These are phyloP conservation scores for Verticillium longisporum DNA, from an alignment of 2,329 filamentous ascomycete genomes.

Conservation along the genomic window DNA sequence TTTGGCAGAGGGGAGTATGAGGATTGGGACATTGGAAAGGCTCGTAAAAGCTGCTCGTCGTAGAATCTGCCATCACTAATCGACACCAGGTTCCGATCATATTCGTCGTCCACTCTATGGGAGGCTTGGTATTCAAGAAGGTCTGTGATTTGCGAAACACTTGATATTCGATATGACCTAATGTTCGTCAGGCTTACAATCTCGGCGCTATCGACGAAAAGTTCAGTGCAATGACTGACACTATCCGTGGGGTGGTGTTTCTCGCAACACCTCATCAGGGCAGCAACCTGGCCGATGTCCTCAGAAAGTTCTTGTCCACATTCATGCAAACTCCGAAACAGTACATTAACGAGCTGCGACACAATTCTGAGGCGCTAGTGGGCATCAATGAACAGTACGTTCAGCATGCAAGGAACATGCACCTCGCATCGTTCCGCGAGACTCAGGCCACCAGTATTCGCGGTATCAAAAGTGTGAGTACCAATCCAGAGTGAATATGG, in stretches of 20 bases:
- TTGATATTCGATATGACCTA: no score
- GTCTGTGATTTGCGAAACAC: constrained; percentile 1
- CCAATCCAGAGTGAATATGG: no score
- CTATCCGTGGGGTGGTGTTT: constrained; percentile 21
- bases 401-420: constrained; percentile 28
- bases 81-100: constrained; percentile 21
- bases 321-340: constrained; percentile 19
- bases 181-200: no score
- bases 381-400: constrained; percentile 33
- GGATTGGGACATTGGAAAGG: constrained; percentile 16
- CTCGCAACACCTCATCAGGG: constrained; percentile 34
- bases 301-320: constrained; percentile 25
- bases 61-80: no score
- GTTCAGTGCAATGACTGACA: constrained; percentile 19
- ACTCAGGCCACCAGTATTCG: constrained; percentile 17
- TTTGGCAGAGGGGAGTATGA: neutral
- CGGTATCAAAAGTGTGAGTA: no score
- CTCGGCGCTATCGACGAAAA: no score
- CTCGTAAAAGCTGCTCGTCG: neutral
- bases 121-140: constrained; percentile 31
- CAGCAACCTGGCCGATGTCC: constrained; percentile 26
- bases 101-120: constrained; percentile 38
- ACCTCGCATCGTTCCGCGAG: constrained; percentile 39
- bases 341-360: constrained; percentile 30
- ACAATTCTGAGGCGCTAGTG: constrained; percentile 24